Conservation (phyloP, 306 rosid genomes). For the Cicer yamashitae region DNA sequence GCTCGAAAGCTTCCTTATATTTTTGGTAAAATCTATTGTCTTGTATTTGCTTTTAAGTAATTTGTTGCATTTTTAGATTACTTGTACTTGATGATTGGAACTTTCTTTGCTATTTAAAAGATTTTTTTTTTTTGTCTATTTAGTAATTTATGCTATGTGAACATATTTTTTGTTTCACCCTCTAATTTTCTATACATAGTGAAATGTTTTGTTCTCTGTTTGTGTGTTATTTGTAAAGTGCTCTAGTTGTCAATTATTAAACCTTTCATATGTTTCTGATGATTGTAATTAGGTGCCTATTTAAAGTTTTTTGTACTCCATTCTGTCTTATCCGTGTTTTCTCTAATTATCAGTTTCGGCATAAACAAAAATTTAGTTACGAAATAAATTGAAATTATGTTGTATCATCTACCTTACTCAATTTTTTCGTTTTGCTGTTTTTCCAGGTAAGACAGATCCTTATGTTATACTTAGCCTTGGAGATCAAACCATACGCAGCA, state of each 20-base stretch:
- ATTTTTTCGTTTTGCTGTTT: background rate
- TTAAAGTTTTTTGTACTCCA: background rate
- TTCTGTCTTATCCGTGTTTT: background rate
- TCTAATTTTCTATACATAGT: background rate
- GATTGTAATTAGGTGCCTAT: background rate
- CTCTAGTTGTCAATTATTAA: slow-evolving; percentile 21
- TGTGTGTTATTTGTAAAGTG: too few species aligned
- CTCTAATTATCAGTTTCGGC: background rate
- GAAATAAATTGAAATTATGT: slow-evolving; percentile 17
- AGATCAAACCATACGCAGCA: slow-evolving; percentile 86
- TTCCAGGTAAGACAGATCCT: slow-evolving; percentile 95
- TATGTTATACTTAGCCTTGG: slow-evolving; percentile 84
- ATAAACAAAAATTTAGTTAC: background rate
- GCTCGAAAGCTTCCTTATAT: slow-evolving; percentile 89
- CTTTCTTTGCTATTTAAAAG: background rate
- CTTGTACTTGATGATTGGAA: background rate
- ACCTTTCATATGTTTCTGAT: background rate
- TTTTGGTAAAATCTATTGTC: slow-evolving; percentile 66
- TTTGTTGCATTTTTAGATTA: slow-evolving; percentile 17
- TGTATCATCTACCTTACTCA: slow-evolving; percentile 12
- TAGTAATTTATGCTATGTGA: slow-evolving; percentile 3
- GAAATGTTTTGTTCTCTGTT: background rate
- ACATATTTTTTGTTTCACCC: slow-evolving; percentile 3
- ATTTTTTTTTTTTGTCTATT: slow-evolving; percentile 30
- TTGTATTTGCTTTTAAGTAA: slow-evolving; percentile 31